Evolutionary conservation across 2,329 filamentous ascomycete genomes (phyloP).

Genomic region (Penicillium vulpinum): DNA sequence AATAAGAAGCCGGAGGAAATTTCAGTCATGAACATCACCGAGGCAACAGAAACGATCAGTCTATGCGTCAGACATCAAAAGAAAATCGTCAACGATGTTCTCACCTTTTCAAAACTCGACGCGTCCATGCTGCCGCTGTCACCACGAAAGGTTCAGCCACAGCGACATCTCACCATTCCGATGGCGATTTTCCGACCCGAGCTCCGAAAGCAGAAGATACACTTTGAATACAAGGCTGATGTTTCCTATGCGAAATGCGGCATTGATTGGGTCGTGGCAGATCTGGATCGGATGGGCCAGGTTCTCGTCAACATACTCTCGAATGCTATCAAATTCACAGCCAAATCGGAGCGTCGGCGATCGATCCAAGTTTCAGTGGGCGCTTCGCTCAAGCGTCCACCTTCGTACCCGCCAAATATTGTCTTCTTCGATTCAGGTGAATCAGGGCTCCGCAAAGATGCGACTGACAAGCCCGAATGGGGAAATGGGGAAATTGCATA

Average conservation of each 20-base stretch:
- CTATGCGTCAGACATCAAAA: constrained; percentile 80
- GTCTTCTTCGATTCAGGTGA: constrained; percentile 32
- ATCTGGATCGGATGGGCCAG: constrained; percentile 73
- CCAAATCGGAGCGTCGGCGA: constrained; percentile 44
- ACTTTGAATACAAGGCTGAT: constrained; percentile 64
- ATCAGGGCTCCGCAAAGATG: constrained; percentile 27
- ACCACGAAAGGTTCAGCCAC: constrained; percentile 67
- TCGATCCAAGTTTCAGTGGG: constrained; percentile 55
- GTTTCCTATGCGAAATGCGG: constrained; percentile 58
- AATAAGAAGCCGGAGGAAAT: constrained; percentile 6
- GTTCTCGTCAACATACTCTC: constrained; percentile 78
- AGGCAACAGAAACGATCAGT: constrained; percentile 74
- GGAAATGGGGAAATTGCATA: constrained; percentile 60
- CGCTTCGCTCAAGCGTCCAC: constrained; percentile 49
- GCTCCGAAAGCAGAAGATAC: constrained; percentile 67
- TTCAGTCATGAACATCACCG: constrained; percentile 62
- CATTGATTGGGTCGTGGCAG: constrained; percentile 67
- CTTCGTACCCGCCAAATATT: constrained; percentile 40
- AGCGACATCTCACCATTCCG: constrained; percentile 65
- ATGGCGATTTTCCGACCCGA: constrained; percentile 79
- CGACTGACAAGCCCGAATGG: constrained; percentile 52
- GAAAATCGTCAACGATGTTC: constrained; percentile 72
- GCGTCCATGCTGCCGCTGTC: constrained; percentile 72
- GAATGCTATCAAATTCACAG: constrained; percentile 80
- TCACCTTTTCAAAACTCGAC: constrained; percentile 74